These are phyloP conservation scores for Ophiostoma perfectum DNA, from an alignment of 2,329 filamentous ascomycete species.

Conservation along the genomic window DNA sequence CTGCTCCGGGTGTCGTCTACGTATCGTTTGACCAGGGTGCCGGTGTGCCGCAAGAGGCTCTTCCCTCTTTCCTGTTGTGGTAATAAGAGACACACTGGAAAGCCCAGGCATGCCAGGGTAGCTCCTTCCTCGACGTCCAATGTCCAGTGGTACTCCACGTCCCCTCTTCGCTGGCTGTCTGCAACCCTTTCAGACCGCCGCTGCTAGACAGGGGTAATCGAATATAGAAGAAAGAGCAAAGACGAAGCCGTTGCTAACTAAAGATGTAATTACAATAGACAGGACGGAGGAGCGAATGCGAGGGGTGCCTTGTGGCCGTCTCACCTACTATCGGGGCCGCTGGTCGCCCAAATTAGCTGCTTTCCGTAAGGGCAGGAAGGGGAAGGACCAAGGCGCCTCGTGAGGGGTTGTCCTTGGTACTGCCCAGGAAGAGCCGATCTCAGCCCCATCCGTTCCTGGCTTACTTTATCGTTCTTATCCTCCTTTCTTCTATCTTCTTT, in stretches of 20 bases:
- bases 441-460: constrained; percentile 7
- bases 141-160: neutral
- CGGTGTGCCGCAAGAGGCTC: neutral
- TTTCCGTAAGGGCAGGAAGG: neutral
- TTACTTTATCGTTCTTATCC: neutral
- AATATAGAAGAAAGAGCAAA: neutral
- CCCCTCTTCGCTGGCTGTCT: constrained; percentile 2
- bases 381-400: constrained; percentile 5
- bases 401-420: constrained; percentile 9
- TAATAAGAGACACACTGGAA: no score
- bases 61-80: neutral
- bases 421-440: neutral
- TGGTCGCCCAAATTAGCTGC: neutral
- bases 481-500: neutral
- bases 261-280: neutral
- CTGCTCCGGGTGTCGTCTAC: no score
- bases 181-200: neutral
- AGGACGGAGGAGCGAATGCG: neutral
- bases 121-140: constrained; percentile 8
- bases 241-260: neutral
- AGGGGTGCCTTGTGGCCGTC: neutral
- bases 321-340: no score
- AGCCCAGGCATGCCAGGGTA: neutral
- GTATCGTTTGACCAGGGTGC: neutral
- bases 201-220: neutral